These are phyloP conservation scores for Lactarius akahatsu DNA, from an alignment of 768 basidiomycete species.

Conservation along the genomic window DNA sequence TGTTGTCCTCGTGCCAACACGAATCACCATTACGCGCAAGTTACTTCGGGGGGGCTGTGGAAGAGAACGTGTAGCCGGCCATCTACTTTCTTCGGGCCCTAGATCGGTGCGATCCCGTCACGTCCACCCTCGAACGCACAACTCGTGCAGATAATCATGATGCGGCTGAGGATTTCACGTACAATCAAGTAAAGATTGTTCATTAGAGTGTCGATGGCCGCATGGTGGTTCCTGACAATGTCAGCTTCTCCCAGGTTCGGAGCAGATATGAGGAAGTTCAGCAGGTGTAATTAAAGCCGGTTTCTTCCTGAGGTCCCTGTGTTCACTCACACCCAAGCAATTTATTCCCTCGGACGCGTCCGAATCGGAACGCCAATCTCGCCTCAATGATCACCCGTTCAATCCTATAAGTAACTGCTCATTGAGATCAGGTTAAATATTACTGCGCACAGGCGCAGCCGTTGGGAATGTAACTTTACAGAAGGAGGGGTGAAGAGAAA, in stretches of 20 bases:
- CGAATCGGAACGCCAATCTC: background rate
- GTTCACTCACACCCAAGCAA: background rate
- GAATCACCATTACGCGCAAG: too few relatives aligned
- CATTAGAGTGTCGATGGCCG: background rate
- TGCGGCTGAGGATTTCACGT: background rate
- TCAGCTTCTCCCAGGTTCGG: background rate
- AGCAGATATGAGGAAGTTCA: background rate
- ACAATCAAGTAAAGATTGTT: background rate
- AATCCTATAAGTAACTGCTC: background rate
- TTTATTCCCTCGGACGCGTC: slow-evolving; percentile 14
- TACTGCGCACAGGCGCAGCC: background rate
- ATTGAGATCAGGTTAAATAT: slow-evolving; percentile 4
- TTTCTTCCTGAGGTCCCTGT: background rate
- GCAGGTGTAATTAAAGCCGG: background rate
- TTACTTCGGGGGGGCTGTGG: too few relatives aligned
- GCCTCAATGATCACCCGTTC: background rate
- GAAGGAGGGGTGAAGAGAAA: background rate
- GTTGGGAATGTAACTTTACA: background rate
- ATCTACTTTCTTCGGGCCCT: background rate
- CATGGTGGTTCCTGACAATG: too few relatives aligned
- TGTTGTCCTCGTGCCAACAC: background rate
- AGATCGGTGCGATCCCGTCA: background rate
- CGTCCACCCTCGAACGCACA: background rate
- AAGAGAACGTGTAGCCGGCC: too few relatives aligned
- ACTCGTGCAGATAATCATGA: background rate